Base-by-base conservation (phyloP, 1,139 yeast genomes). In the Insectozyma bohioensis region DNA sequence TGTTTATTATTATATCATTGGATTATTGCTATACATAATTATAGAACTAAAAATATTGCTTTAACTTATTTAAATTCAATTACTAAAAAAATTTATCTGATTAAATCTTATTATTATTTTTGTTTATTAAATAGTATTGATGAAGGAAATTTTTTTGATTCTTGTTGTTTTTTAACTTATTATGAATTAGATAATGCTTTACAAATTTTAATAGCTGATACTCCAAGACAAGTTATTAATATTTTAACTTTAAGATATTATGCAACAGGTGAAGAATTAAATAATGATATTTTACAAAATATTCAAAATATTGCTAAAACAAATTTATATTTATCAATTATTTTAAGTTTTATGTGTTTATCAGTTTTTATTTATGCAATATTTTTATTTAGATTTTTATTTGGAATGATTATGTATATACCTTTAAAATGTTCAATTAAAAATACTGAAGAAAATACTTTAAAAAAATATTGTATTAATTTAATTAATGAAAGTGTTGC, bases 161-260 rank as follows among this genome's bases (percentile, higher is more conserved):
- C 80, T 69, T 58, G 81, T 31, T 76, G 87, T 13, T 76, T 86
- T 44, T 75, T 76, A 47, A 72, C 81, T 4, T 85, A 78, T 54
- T 77, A 76, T 48, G 82, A 85, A 37, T 58, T 85, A 35, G 79
- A 80, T 43, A 72, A 75, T 30, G 85, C 92, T 52, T 53, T 80
- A 11, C 76, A 76, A 38, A 66, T 85, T 21, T 46, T 84, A 12
- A 63, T 85, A 28, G 90, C 95, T 1, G 95, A 87, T 47, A 73
- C 90, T 5, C 96, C 96, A n/a, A 74, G 96, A 56, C 96, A 87
- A 58, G 82, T 83, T 3, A 75, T 87, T 46, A 87, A 87, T 52
- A 84, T 88, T 17, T 61, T 85, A 44, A 85, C 96, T 0, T 58
- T 84, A 22, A 68, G 81, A 50, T 65, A 61, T 38, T 70, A 72